Conservation (phyloP, 2,329 filamentous ascomycete species). For the Trichoderma aggressivum region DNA sequence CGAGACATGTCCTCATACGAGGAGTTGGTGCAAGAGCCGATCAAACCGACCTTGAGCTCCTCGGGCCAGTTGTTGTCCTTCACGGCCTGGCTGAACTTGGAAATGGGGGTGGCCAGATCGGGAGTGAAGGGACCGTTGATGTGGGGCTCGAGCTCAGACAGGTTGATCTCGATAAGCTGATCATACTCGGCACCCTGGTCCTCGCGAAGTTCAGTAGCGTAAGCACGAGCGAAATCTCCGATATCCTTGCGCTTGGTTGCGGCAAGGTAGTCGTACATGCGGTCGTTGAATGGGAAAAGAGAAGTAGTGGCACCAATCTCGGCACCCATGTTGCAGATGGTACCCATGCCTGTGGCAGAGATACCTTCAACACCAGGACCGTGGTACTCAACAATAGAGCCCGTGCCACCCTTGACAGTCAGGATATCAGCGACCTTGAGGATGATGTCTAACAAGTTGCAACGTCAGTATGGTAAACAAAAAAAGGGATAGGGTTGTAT, state of each 20-base stretch:
- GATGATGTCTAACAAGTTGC: slow-evolving; percentile 69
- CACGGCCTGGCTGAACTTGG: slow-evolving; percentile 92
- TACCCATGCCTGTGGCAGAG: slow-evolving; percentile 83
- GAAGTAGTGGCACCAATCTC: slow-evolving; percentile 86
- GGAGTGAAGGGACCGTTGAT: slow-evolving; percentile 99
- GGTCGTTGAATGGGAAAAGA: slow-evolving; percentile 95
- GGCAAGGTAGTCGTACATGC: slow-evolving; percentile 92
- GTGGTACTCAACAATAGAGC: slow-evolving; percentile 78
- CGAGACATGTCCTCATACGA: slow-evolving; percentile 88
- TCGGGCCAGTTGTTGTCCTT: slow-evolving; percentile 95
- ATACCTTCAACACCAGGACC: slow-evolving; percentile 70
- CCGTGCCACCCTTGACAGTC: slow-evolving; percentile 97
- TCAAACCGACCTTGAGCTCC: slow-evolving; percentile 93
- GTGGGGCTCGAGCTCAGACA: slow-evolving; percentile 91
- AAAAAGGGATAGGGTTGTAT: not conserved
- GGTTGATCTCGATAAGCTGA: slow-evolving; percentile 92
- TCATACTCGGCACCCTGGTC: slow-evolving; percentile 95
- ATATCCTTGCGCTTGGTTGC: slow-evolving; percentile 90
- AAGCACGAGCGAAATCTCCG: slow-evolving; percentile 81
- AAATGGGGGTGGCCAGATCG: slow-evolving; percentile 95
- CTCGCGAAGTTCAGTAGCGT: slow-evolving; percentile 79
- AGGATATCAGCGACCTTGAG: slow-evolving; percentile 95
- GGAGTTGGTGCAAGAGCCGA: slow-evolving; percentile 96
- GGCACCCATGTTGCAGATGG: slow-evolving; percentile 69
- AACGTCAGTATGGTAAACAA: not conserved